Conservation (phyloP, 176 grass and related monocot species). For the Canna indica region DNA sequence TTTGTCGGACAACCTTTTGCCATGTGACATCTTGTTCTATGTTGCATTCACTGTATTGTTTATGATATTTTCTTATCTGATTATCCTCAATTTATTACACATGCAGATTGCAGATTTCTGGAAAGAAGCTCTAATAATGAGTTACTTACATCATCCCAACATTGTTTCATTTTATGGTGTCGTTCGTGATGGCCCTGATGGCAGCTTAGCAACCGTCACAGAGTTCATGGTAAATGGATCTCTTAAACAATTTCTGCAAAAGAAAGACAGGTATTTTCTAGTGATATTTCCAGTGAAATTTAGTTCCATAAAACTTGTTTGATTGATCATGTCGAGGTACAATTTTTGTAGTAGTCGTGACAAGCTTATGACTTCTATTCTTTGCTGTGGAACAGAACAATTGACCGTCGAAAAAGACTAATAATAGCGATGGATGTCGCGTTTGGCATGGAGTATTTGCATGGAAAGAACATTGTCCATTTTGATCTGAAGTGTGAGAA, state of each 20-base stretch:
- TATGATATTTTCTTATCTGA: background rate
- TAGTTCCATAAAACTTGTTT: background rate
- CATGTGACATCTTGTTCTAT: background rate
- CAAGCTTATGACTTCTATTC: background rate
- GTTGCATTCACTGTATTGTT: background rate
- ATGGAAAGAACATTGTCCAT: conserved; percentile 24
- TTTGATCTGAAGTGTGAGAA: conserved; percentile 29
- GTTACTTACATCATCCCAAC: conserved; percentile 21
- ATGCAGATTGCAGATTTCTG: conserved; percentile 22
- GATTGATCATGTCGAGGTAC: background rate
- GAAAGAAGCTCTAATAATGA: conserved; percentile 23
- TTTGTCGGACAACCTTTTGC: too few relatives aligned
- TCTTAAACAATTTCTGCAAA: conserved; percentile 24
- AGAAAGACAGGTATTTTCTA: conserved; percentile 12
- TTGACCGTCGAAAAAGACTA: conserved; percentile 27
- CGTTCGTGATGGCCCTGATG: conserved; percentile 13
- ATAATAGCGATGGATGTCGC: conserved; percentile 33
- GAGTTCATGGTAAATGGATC: conserved; percentile 30
- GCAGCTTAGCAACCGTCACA: conserved; percentile 14
- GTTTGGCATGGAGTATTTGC: conserved; percentile 26
- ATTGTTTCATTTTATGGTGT: conserved; percentile 28
- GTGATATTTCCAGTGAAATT: background rate
- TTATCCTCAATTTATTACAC: background rate
- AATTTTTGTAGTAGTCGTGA: background rate
- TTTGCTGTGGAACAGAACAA: conserved; percentile 12